phyloP scores from a whole-genome alignment of 495 filamentous ascomycete genomes.

The Neurospora tetraspora region DNA sequence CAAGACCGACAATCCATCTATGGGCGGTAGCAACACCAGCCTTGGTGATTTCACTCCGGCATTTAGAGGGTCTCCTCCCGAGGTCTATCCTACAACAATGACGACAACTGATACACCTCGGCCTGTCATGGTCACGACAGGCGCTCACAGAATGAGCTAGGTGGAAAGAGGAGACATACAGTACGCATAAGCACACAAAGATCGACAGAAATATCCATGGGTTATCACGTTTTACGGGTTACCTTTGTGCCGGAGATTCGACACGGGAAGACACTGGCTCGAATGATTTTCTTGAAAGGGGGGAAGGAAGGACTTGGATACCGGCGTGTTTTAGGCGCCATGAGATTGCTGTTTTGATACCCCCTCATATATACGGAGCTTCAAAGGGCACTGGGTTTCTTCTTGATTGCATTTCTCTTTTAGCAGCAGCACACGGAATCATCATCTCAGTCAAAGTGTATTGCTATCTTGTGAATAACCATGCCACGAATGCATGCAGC shows the following conservation, averaged over 20 bases:
- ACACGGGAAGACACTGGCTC: background rate
- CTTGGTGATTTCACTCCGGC: background rate
- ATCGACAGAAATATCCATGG: background rate
- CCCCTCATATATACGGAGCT: background rate
- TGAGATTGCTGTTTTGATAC: conserved; percentile 1
- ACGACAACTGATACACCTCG: conserved; percentile 30
- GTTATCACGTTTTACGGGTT: background rate
- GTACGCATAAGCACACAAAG: background rate
- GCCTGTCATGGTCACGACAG: conserved; percentile 10
- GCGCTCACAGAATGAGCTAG: background rate
- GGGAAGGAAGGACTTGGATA: background rate
- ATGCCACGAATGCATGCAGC: background rate
- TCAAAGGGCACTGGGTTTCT: background rate
- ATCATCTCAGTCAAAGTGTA: background rate
- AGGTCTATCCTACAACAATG: conserved; percentile 15
- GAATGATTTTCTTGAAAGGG: background rate
- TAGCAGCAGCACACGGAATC: background rate
- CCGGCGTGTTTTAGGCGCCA: background rate
- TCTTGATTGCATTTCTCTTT: background rate
- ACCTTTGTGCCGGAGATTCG: background rate
- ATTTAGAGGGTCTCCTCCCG: background rate
- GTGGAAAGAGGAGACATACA: background rate
- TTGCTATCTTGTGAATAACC: background rate
- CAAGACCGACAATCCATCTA: background rate
- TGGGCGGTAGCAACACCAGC: background rate